Conservation (phyloP, 257 asterid genomes). For the Fraxinus americana region DNA sequence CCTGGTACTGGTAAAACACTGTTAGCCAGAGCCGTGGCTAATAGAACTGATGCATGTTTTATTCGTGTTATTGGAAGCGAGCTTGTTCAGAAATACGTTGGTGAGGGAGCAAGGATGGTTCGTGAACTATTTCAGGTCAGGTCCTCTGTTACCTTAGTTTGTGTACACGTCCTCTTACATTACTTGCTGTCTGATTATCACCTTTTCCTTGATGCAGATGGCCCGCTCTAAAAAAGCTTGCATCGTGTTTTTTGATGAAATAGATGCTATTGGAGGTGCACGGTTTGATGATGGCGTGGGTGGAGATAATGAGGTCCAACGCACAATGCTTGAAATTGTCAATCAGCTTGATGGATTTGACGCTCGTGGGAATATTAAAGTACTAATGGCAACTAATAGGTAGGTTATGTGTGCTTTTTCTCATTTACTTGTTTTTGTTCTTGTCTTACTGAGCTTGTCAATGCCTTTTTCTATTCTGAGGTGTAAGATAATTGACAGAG, state of each 20-base stretch:
- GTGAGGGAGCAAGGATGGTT: constrained; percentile 99
- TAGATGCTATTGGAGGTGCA: constrained; percentile 99
- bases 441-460: not conserved
- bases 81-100: constrained; percentile 97
- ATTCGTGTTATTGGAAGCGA: constrained; percentile 98
- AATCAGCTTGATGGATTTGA: constrained; percentile 99
- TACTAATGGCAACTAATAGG: constrained; percentile 99
- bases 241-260: constrained; percentile 94
- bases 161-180: not conserved
- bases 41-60: constrained; percentile 96
- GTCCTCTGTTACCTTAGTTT: not conserved
- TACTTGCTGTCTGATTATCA: constrained; percentile 5
- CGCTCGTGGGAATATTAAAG: constrained; percentile 98
- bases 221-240: constrained; percentile 99
- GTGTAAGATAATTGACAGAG: not conserved
- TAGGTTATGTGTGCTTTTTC: constrained; percentile 44
- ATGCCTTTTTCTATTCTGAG: not conserved
- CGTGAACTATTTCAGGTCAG: constrained; percentile 95
- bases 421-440: not conserved
- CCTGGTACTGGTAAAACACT: constrained; percentile 99
- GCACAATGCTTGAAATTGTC: constrained; percentile 98
- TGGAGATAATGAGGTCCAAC: constrained; percentile 98
- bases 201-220: constrained; percentile 56
- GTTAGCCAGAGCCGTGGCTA: constrained; percentile 96
- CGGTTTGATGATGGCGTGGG: constrained; percentile 97